Evolutionary conservation across 371 early-diverging fungal genomes (phyloP), one percentile per base, ranked within the genome.

Genomic region (Apophysomyces sp.): DNA sequence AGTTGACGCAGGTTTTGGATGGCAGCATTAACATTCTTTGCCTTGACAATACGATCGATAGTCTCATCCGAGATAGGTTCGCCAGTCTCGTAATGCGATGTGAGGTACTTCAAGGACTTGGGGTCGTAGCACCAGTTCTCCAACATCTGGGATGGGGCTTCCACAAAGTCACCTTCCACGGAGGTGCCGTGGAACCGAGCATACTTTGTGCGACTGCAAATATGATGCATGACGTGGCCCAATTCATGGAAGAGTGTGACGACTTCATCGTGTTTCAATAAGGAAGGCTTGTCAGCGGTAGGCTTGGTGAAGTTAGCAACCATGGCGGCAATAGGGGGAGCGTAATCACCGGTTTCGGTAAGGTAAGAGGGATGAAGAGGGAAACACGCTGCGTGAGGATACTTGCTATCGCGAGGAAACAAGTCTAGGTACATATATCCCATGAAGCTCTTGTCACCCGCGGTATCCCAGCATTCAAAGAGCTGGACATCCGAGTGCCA

Each of bases 101-200:
- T 87, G 36, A 95, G 81, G 21, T 75, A 72, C 52, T 83, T 81
- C 55, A 95, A 78, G 8, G 89, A 86, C 21, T 83, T 72, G 15
- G 83, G 76, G 60, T 94, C 92, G 84, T 91, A 95, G 58, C 91
- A 88, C 95, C 95, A 95, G 71, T 81, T 81, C 59, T 81, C 81
- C 56, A 78, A 65, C 81, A 81, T 81, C 71, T 94, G 94, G 27
- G 92, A 91, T 24, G 95, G 96, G 7, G 92, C 91, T 80, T 95
- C 96, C n/a, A 95, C 90, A 73, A 95, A 95, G 67, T 95, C 96
- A 61, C 88, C 80, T 71, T 94, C 90, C 55, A 91, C 91, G 62
- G 76, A 71, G 4, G 90, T 89, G 55, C 93, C 94, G 37, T 92
- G 92, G 82, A 93, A 89, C 21, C 88, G 71, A 6, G 85, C 74